These are phyloP conservation scores for Trichosporon sp. DNA, from an alignment of 1,284 basidiomycete species.

Conservation along the genomic window DNA sequence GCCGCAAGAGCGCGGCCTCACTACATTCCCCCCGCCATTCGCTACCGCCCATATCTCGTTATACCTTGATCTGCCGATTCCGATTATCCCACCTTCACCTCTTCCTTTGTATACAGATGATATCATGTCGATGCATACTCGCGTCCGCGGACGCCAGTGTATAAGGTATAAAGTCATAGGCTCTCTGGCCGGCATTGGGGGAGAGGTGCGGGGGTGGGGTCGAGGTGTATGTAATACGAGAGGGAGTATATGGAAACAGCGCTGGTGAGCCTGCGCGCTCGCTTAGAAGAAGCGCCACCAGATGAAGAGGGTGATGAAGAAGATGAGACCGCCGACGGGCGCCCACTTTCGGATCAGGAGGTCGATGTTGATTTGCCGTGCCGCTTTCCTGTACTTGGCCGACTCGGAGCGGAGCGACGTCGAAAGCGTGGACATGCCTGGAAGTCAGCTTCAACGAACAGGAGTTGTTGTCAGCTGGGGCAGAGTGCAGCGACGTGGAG, in stretches of 20 bases:
- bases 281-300: slow-evolving; percentile 79
- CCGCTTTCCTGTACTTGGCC: slow-evolving; percentile 95
- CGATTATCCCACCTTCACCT: slow-evolving; percentile 1
- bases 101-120: slow-evolving; percentile 19
- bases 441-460: not conserved
- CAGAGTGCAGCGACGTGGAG: not conserved
- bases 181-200: not conserved
- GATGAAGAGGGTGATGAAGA: slow-evolving; percentile 81
- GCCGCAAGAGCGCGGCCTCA: too few species aligned
- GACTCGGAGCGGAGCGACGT: slow-evolving; percentile 95
- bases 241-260: not conserved
- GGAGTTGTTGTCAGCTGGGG: not conserved
- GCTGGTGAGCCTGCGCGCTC: not conserved
- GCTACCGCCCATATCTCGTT: slow-evolving; percentile 10
- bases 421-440: slow-evolving; percentile 97
- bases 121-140: slow-evolving; percentile 20
- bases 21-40: not conserved
- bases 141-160: slow-evolving; percentile 7
- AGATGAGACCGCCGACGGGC: slow-evolving; percentile 75
- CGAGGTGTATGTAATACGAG: not conserved
- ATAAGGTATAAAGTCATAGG: slow-evolving; percentile 16
- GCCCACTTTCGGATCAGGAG: slow-evolving; percentile 95
- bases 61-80: slow-evolving; percentile 6
- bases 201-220: not conserved
- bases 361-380: slow-evolving; percentile 89